Conservation (phyloP, 2,329 filamentous ascomycete species). For the Emmonsia crescens region DNA sequence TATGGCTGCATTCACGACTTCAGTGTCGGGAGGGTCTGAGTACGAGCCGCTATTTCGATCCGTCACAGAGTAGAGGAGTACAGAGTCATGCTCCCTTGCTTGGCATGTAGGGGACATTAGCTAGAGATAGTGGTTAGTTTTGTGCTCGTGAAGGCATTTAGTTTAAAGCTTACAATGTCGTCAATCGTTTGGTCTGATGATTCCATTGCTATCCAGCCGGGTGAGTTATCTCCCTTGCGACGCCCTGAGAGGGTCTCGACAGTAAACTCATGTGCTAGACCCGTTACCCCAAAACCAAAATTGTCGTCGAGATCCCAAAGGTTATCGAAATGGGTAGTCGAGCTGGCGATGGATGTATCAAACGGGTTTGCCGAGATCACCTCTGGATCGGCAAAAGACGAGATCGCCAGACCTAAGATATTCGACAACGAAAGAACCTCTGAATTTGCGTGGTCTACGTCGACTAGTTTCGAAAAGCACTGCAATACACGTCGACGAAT, state of each 20-base stretch:
- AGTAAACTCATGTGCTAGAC: constrained; percentile 67
- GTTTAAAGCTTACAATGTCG: constrained; percentile 28
- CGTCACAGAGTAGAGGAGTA: constrained; percentile 57
- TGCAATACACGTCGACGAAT: constrained; percentile 85
- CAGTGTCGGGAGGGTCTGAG: constrained; percentile 76
- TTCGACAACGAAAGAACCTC: constrained; percentile 87
- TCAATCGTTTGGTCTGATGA: constrained; percentile 30
- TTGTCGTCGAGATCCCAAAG: constrained; percentile 95
- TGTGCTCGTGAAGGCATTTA: too few species aligned
- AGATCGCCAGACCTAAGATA: constrained; percentile 75
- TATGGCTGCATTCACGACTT: constrained; percentile 90
- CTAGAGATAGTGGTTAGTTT: constrained; percentile 19
- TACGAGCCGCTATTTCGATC: constrained; percentile 36
- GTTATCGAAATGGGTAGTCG: constrained; percentile 79
- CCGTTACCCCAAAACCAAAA: constrained; percentile 85
- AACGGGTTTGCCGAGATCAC: constrained; percentile 59
- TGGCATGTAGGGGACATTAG: constrained; percentile 58
- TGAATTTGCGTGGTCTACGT: constrained; percentile 71
- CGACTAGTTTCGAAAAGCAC: constrained; percentile 86
- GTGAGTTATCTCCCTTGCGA: constrained; percentile 49
- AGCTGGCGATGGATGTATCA: constrained; percentile 82
- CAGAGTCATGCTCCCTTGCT: constrained; percentile 80
- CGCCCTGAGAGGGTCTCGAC: constrained; percentile 60
- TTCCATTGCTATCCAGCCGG: constrained; percentile 30
- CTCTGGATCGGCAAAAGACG: constrained; percentile 87